phyloP scores from a whole-genome alignment of 352 stramenopile species.

The Pythium brassicae region DNA sequence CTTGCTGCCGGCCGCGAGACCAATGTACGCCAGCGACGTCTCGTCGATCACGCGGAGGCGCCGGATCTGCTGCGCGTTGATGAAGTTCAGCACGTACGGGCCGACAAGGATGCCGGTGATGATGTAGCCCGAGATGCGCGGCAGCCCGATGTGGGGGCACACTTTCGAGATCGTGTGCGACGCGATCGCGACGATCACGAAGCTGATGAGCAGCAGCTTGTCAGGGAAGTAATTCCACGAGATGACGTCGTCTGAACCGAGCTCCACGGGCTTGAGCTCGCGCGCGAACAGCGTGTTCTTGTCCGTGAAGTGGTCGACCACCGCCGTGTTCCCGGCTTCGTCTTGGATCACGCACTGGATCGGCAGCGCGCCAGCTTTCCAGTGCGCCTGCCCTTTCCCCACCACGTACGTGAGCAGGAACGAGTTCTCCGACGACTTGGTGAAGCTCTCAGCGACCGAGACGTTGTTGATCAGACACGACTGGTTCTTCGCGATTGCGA shows the following conservation, averaged over 20 bases:
- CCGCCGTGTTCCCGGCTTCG: conserved; percentile 37
- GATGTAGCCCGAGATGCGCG: conserved; percentile 65
- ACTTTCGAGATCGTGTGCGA: conserved; percentile 60
- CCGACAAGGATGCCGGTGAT: conserved; percentile 58
- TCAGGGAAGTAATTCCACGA: conserved; percentile 55
- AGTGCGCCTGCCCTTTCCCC: conserved; percentile 40
- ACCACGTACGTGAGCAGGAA: conserved; percentile 64
- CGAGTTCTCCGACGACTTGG: conserved; percentile 32
- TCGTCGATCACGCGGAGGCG: conserved; percentile 61
- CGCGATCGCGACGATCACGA: conserved; percentile 55
- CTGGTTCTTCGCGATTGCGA: conserved; percentile 28
- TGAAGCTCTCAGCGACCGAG: conserved; percentile 48
- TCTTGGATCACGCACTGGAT: conserved; percentile 50
- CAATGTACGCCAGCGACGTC: conserved; percentile 61
- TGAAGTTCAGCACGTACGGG: conserved; percentile 58
- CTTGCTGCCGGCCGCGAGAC: conserved; percentile 54
- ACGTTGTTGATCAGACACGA: conserved; percentile 59
- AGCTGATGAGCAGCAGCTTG: conserved; percentile 40
- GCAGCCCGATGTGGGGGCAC: conserved; percentile 51
- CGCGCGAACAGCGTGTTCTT: conserved; percentile 59
- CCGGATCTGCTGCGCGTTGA: conserved; percentile 38
- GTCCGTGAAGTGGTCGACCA: conserved; percentile 60
- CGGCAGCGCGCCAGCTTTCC: conserved; percentile 53
- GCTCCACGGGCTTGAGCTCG: conserved; percentile 55
- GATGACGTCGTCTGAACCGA: conserved; percentile 41